A percentile compares a stretch with the other conserved stretches of the same genome.
phyloP scores from a whole-genome alignment of 2,329 filamentous ascomycete genomes.

The Sordariomycetes sp. region DNA sequence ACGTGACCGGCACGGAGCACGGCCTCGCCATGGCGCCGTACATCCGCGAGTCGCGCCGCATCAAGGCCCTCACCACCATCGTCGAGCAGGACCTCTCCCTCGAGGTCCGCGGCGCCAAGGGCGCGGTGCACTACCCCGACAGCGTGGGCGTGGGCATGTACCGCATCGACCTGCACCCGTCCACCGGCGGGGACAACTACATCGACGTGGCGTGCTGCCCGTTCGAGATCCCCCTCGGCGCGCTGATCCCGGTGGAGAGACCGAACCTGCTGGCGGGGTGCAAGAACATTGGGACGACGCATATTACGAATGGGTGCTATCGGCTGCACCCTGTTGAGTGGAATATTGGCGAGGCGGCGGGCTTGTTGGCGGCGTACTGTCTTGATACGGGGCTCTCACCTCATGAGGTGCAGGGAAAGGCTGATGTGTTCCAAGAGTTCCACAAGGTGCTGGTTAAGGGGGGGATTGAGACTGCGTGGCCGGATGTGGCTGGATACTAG shows the following conservation, averaged over 20 bases:
- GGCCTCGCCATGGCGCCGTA: constrained; percentile 17
- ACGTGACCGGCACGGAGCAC: constrained; percentile 15
- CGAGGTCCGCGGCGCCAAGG: constrained; percentile 9
- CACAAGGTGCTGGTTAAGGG: constrained; percentile 6
- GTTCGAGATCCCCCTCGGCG: constrained; percentile 15
- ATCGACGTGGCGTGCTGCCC: constrained; percentile 18
- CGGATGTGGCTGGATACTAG: constrained; percentile 8
- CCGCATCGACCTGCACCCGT: constrained; percentile 16
- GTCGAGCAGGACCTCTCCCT: constrained; percentile 16
- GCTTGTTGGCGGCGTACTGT: constrained; percentile 14
- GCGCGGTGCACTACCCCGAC: constrained; percentile 13
- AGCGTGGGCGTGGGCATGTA: constrained; percentile 18
- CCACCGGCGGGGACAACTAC: constrained; percentile 16
- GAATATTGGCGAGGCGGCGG: constrained; percentile 16
- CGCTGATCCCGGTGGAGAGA: constrained; percentile 11
- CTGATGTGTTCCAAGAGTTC: constrained; percentile 7
- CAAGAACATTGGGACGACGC: constrained; percentile 17
- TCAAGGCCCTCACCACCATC: constrained; percentile 13
- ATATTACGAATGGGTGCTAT: constrained; percentile 17
- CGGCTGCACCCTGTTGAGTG: constrained; percentile 16
- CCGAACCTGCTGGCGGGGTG: constrained; percentile 14
- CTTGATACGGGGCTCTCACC: constrained; percentile 10
- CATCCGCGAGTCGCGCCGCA: constrained; percentile 14
- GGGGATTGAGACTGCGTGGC: constrained; percentile 10
- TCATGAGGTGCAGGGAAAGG: constrained; percentile 11